phyloP scores from a whole-genome alignment of 1,139 yeast genomes.

The Geotrichum australiense region DNA sequence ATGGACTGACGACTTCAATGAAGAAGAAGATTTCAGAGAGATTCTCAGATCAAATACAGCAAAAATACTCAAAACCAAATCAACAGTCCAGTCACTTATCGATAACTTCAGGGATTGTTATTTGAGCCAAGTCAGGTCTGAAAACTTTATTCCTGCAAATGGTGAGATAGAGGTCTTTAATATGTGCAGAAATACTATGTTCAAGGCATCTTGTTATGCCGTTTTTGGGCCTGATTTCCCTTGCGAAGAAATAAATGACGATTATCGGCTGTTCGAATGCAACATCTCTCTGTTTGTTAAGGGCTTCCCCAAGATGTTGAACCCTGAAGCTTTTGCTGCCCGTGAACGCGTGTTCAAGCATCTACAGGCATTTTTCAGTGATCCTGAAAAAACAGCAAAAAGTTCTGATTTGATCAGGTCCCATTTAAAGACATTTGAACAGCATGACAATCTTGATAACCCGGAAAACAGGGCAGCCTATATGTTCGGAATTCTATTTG shows the following conservation, averaged over 20 bases:
- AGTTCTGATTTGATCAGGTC: conserved; percentile 8
- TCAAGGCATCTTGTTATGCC: conserved; percentile 16
- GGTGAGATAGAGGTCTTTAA: conserved; percentile 10
- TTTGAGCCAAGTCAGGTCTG: neutral
- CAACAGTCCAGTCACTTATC: conserved; percentile 4
- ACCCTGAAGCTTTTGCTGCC: conserved; percentile 13
- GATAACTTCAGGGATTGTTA: conserved; percentile 2
- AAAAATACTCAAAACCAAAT: conserved; percentile 1
- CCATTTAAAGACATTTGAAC: conserved; percentile 10
- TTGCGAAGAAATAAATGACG: conserved; percentile 9
- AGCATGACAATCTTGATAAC: neutral
- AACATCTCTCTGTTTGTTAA: conserved; percentile 11
- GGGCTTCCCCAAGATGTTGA: conserved; percentile 12
- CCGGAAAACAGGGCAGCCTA: conserved; percentile 11
- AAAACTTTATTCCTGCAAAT: conserved; percentile 1
- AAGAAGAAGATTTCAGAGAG: conserved; percentile 9
- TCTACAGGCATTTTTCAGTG: conserved; percentile 9
- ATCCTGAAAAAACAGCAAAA: neutral
- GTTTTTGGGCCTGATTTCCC: conserved; percentile 17
- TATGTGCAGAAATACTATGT: conserved; percentile 9
- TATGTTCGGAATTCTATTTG: conserved; percentile 15
- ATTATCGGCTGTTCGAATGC: conserved; percentile 11
- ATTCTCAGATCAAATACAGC: conserved; percentile 6
- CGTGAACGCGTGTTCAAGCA: conserved; percentile 10
- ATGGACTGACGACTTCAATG: conserved; percentile 10